Evolutionary conservation across 495 filamentous ascomycete species (phyloP).

Genomic region (Penicillium alfredii): DNA sequence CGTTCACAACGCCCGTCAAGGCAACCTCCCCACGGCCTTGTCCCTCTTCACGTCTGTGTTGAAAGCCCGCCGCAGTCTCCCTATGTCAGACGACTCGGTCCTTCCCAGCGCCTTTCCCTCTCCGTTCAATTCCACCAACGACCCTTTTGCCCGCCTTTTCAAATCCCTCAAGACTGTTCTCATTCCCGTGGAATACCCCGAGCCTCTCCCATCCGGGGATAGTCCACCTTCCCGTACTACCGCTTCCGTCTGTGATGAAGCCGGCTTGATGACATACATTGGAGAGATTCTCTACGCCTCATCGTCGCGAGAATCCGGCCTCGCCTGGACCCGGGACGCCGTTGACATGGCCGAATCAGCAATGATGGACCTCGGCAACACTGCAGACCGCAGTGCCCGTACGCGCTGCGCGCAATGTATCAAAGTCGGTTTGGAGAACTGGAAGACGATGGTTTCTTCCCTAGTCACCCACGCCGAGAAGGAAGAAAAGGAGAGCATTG

Average conservation of each 20-base stretch:
- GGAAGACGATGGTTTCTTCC: slow-evolving; percentile 61
- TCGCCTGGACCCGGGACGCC: slow-evolving; percentile 80
- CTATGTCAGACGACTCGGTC: slow-evolving; percentile 17
- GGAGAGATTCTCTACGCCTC: slow-evolving; percentile 86
- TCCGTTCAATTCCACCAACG: slow-evolving; percentile 51
- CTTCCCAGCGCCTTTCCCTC: slow-evolving; percentile 43
- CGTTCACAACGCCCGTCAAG: slow-evolving; percentile 64
- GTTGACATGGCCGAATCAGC: slow-evolving; percentile 60
- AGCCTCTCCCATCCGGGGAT: slow-evolving; percentile 59
- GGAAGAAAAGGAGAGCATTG: slow-evolving; percentile 31
- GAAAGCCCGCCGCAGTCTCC: slow-evolving; percentile 56
- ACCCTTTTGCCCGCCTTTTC: slow-evolving; percentile 38
- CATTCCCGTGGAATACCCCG: slow-evolving; percentile 54
- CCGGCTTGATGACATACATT: slow-evolving; percentile 79
- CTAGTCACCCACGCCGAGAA: slow-evolving; percentile 48
- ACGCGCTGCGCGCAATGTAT: slow-evolving; percentile 67
- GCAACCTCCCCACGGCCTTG: slow-evolving; percentile 58
- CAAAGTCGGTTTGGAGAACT: slow-evolving; percentile 63
- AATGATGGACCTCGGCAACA: slow-evolving; percentile 30
- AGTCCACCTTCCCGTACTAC: slow-evolving; percentile 53
- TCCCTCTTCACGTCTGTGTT: slow-evolving; percentile 85
- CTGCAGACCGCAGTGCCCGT: slow-evolving; percentile 38
- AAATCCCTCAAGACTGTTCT: slow-evolving; percentile 37
- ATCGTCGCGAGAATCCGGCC: slow-evolving; percentile 55
- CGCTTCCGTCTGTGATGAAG: slow-evolving; percentile 70